Percentiles rank a stretch among this genome's conserved stretches.
Conservation (phyloP, 345 rosid species). For the Stellera chamaejasme region DNA sequence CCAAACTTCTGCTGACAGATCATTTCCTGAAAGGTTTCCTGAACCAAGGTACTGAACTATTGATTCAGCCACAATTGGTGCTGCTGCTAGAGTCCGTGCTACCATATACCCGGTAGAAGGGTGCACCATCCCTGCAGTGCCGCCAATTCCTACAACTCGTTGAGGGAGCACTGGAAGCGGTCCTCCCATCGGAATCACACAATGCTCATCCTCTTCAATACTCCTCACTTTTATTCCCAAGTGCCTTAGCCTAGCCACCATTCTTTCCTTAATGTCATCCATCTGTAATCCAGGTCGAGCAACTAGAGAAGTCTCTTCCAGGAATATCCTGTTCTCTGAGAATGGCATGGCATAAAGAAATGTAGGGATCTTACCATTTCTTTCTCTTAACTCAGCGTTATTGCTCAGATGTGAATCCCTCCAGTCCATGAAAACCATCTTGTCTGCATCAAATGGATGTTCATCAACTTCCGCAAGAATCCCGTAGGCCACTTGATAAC, state of each 20-base stretch:
- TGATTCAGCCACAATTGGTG: slow-evolving; percentile 80
- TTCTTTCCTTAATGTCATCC: slow-evolving; percentile 88
- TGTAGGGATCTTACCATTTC: slow-evolving; percentile 72
- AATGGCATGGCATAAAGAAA: slow-evolving; percentile 96
- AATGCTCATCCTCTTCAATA: slow-evolving; percentile 85
- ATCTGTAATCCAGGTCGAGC: slow-evolving; percentile 83
- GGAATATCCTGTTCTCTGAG: slow-evolving; percentile 67
- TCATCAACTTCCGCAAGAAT: slow-evolving; percentile 90
- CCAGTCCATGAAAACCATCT: slow-evolving; percentile 99
- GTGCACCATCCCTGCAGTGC: slow-evolving; percentile 95
- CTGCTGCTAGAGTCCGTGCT: slow-evolving; percentile 94
- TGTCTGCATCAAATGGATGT: slow-evolving; percentile 88
- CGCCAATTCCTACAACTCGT: slow-evolving; percentile 90
- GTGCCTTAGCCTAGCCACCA: slow-evolving; percentile 89
- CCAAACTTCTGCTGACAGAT: slow-evolving; percentile 78
- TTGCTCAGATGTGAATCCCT: slow-evolving; percentile 71
- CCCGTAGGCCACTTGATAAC: slow-evolving; percentile 95
- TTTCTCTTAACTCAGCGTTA: slow-evolving; percentile 34
- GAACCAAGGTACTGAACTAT: slow-evolving; percentile 69
- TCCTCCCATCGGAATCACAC: slow-evolving; percentile 98
- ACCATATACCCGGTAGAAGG: slow-evolving; percentile 98
- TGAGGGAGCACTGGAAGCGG: slow-evolving; percentile 95
- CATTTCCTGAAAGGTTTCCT: slow-evolving; percentile 35
- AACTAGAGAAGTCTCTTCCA: slow-evolving; percentile 90
- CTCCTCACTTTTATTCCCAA: slow-evolving; percentile 70